A percentile compares a stretch with the other conserved stretches of the same genome.
Evolutionary conservation across 2,329 filamentous ascomycete genomes (phyloP).

Genomic region (Calonectria crousiana): DNA sequence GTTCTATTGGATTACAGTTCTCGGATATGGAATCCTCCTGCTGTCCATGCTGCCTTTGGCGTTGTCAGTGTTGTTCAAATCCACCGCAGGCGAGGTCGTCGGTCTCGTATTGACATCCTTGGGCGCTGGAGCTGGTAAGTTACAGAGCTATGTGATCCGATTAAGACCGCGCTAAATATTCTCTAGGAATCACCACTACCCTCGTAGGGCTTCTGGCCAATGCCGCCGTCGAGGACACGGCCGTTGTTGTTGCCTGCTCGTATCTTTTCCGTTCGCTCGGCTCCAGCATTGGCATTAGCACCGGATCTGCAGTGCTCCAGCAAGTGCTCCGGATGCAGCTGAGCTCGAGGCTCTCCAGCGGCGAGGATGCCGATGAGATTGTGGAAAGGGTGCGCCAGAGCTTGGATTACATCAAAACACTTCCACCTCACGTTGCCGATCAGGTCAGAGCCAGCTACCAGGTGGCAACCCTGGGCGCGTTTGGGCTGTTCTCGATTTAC

Average conservation of each 20-base stretch:
- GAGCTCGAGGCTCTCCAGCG: conserved; percentile 63
- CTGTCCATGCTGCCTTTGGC: conserved; percentile 68
- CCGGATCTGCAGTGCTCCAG: conserved; percentile 79
- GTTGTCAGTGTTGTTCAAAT: conserved; percentile 63
- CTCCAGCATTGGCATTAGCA: conserved; percentile 80
- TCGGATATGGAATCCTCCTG: conserved; percentile 65
- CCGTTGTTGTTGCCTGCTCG: conserved; percentile 81
- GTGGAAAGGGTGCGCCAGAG: conserved; percentile 77
- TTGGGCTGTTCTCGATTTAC: conserved; percentile 54
- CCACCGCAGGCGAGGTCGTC: conserved; percentile 63
- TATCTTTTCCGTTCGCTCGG: conserved; percentile 86
- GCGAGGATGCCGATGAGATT: conserved; percentile 72
- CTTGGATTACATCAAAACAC: conserved; percentile 74
- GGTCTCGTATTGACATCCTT: conserved; percentile 65
- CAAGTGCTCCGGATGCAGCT: conserved; percentile 72
- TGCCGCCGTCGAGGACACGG: conserved; percentile 74
- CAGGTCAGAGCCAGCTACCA: conserved; percentile 78
- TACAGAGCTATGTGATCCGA: background rate
- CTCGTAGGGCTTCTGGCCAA: conserved; percentile 81
- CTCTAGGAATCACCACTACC: conserved; percentile 74
- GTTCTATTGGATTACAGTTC: conserved; percentile 77
- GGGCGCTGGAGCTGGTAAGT: conserved; percentile 53
- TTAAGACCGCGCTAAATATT: background rate
- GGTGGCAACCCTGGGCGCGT: conserved; percentile 54
- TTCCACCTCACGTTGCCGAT: conserved; percentile 70